phyloP scores from a whole-genome alignment of 2,329 filamentous ascomycete genomes.

The Fusarium torreyae region DNA sequence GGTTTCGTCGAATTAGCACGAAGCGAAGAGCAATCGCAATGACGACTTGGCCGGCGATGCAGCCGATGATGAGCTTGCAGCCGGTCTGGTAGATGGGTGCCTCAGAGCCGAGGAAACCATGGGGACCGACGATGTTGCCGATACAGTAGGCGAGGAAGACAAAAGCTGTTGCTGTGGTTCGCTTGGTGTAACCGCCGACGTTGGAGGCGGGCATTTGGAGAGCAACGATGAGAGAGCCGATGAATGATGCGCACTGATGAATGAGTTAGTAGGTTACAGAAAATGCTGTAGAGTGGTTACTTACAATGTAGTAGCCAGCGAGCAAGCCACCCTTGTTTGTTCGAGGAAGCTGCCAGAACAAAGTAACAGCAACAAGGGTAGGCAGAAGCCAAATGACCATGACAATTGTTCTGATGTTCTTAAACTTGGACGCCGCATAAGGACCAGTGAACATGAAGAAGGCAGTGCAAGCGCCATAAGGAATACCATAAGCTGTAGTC shows the following conservation, averaged over 20 bases:
- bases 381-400: conserved; percentile 68
- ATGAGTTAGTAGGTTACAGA: fast-evolving
- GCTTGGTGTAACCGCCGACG: conserved; percentile 65
- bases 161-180: conserved; percentile 62
- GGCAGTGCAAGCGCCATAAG: conserved; percentile 67
- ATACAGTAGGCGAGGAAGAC: conserved; percentile 63
- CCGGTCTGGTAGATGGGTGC: conserved; percentile 67
- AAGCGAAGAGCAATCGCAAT: conserved; percentile 41
- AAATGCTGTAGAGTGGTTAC: not conserved
- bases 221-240: conserved; percentile 68
- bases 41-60: conserved; percentile 40
- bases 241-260: conserved; percentile 59
- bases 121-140: conserved; percentile 48
- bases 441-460: conserved; percentile 68
- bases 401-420: conserved; percentile 65
- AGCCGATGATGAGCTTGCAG: conserved; percentile 57
- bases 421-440: conserved; percentile 65
- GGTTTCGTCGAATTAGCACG: conserved; percentile 47
- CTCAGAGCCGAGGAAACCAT: conserved; percentile 61
- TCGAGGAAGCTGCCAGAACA: conserved; percentile 66
- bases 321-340: conserved; percentile 63
- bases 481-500: conserved; percentile 69
- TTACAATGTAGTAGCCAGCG: conserved; percentile 66
- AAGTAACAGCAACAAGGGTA: conserved; percentile 63
- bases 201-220: conserved; percentile 68